Evolutionary conservation across 1,284 basidiomycete species (phyloP).

Genomic region (Rhodotorula sp.): DNA sequence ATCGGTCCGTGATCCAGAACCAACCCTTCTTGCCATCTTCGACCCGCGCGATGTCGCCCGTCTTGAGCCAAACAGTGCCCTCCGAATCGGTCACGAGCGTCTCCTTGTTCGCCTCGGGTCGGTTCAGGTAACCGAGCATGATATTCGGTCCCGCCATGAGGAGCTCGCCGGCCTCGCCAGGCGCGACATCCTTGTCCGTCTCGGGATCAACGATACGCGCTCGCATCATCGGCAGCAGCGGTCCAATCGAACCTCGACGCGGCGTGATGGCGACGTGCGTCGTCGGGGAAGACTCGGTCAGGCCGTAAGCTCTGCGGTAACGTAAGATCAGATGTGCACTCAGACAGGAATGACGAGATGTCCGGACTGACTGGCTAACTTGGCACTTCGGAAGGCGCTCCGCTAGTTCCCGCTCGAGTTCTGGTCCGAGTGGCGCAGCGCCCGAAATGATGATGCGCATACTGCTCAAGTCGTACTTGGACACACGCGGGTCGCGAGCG

Average conservation of each 20-base stretch:
- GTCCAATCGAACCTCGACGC: conserved; percentile 67
- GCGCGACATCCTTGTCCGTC: conserved; percentile 52
- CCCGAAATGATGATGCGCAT: conserved; percentile 67
- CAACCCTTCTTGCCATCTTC: conserved; percentile 29
- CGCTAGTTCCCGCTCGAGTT: conserved; percentile 58
- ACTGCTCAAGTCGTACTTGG: conserved; percentile 67
- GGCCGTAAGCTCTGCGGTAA: conserved; percentile 62
- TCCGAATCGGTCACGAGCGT: conserved; percentile 39
- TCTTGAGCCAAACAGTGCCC: conserved; percentile 41
- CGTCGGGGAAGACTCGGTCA: conserved; percentile 74
- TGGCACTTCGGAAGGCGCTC: conserved; percentile 50
- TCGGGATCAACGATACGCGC: conserved; percentile 68
- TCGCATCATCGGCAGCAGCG: conserved; percentile 73
- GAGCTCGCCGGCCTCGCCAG: conserved; percentile 69
- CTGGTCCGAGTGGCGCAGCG: conserved; percentile 74
- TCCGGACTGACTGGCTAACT: conserved; percentile 43
- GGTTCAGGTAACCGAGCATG: conserved; percentile 48
- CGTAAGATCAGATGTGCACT: no score
- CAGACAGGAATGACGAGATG: no score
- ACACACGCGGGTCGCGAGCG: conserved; percentile 60
- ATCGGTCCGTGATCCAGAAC: conserved; percentile 43
- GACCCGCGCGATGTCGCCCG: conserved; percentile 42
- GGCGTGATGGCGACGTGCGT: conserved; percentile 48
- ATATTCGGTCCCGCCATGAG: conserved; percentile 63
- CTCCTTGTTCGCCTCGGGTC: conserved; percentile 43